Base-by-base conservation (phyloP, 2,329 filamentous ascomycete genomes). In the Alternaria panax region DNA sequence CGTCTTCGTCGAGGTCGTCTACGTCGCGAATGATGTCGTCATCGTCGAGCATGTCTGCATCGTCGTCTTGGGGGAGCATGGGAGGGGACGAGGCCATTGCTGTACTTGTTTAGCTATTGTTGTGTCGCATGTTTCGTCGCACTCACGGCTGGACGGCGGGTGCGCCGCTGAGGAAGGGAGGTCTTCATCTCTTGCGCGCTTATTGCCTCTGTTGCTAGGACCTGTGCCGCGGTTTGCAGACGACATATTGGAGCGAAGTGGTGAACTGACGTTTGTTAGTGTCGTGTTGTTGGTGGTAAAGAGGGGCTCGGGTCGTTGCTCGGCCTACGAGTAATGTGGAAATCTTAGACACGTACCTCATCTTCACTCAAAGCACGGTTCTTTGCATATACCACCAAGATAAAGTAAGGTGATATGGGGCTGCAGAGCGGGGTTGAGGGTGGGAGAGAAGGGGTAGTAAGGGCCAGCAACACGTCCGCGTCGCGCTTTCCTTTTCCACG, bases 151-250 rank as follows among this genome's bases (percentile, higher is more conserved):
- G 32, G 87, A 88, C 24, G 87, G 87, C 65, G 87, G 86, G 65
- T 83, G 82, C 52, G 82, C 84, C 16, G 81, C 78, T 18, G 86
- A 87, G 27, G 86, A 87, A 41, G 82, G 81, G 42, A 83, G 74
- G 53, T 87, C 86, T 68, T 90, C 88, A 69, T 90, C 88, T 79
- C 88, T 84, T 34, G 84, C 83, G 70, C 89, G 85, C 78, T 91
- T 91, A 64, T 90, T 91, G 61, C 87, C 83, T 62, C 84, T 80
- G 65, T 80, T 84, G 64, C 81, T 70, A 53, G 80, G 80, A 18
- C 80, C 79, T 57, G 85, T 77, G 53, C 92, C 92, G 68, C 92
- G 88, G 80, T 96, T 97, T 71, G 89, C 92, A 66, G 93, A 93
- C 61, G 90, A 88, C 84, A 91, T 90, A 80, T 89, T 92, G 69